A percentile compares a stretch with the other conserved stretches of the same genome.
Conservation (phyloP, 495 filamentous ascomycete genomes). For the Xylaria sp. region DNA sequence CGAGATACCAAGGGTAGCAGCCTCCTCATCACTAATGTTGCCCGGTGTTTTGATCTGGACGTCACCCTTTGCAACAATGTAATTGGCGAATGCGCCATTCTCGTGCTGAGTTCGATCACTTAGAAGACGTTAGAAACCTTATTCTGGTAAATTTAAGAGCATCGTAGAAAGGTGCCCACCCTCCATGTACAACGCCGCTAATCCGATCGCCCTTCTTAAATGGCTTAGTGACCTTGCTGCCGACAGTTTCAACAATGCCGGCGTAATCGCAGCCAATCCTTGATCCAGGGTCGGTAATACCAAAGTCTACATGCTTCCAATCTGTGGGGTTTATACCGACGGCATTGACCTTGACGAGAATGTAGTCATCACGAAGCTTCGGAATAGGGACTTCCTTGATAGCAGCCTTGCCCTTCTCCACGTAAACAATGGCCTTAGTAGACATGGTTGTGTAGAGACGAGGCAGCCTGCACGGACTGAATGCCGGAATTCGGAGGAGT, state of each 20-base stretch:
- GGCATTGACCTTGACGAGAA: conserved; percentile 58
- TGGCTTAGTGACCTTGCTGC: conserved; percentile 39
- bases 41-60: conserved; percentile 44
- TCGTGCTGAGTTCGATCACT: conserved; percentile 36
- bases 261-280: conserved; percentile 44
- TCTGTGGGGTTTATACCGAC: conserved; percentile 65
- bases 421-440: not conserved
- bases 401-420: not conserved
- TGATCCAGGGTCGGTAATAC: conserved; percentile 16
- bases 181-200: conserved; percentile 45
- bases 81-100: conserved; percentile 50
- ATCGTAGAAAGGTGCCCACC: conserved; percentile 30
- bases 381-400: conserved; percentile 38
- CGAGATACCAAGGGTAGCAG: conserved; percentile 56
- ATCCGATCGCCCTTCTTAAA: conserved; percentile 47
- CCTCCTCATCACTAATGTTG: conserved; percentile 48
- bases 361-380: conserved; percentile 49
- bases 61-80: conserved; percentile 38
- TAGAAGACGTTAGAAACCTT: not conserved
- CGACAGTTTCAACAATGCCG: conserved; percentile 48
- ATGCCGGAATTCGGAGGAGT: not conserved
- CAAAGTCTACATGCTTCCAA: conserved; percentile 58
- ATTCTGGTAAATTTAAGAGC: not conserved
- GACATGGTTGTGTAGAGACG: not conserved
- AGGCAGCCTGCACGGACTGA: not conserved